A percentile compares a stretch with the other conserved stretches of the same genome.
phyloP scores from a whole-genome alignment of 2,329 filamentous ascomycete genomes.

The Ascochyta viciae-villosae region DNA sequence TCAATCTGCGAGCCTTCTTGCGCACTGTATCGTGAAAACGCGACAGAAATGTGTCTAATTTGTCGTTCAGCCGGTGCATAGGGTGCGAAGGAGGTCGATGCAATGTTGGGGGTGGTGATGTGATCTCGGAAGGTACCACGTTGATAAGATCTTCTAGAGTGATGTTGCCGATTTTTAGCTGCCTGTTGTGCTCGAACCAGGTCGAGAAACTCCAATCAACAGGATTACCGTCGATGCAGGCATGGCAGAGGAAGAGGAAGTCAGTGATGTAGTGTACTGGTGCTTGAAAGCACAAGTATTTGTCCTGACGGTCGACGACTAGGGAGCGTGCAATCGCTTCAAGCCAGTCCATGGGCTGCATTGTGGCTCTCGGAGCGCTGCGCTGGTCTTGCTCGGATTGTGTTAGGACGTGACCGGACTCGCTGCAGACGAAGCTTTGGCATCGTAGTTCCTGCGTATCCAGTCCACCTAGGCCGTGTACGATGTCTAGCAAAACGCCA shows the following conservation, averaged over 20 bases:
- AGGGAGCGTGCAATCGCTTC: constrained; percentile 35
- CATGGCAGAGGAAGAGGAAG: constrained; percentile 36
- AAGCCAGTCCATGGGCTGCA: constrained; percentile 27
- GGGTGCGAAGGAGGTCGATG: constrained; percentile 26
- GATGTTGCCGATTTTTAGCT: constrained; percentile 22
- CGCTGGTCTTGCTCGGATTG: constrained; percentile 16
- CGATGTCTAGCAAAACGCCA: constrained; percentile 31
- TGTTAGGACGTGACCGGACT: constrained; percentile 22
- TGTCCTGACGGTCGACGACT: constrained; percentile 40
- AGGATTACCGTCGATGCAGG: constrained; percentile 24
- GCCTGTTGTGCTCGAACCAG: constrained; percentile 37
- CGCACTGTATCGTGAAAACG: constrained; percentile 40
- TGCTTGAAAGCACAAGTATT: constrained; percentile 38
- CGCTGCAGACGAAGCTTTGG: constrained; percentile 32
- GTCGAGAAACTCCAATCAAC: constrained; percentile 36
- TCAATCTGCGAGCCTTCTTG: constrained; percentile 40
- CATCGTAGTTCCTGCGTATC: constrained; percentile 37
- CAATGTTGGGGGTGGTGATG: constrained; percentile 14
- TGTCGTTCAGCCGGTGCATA: constrained; percentile 24
- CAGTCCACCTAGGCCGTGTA: constrained; percentile 36
- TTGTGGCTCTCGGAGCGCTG: constrained; percentile 14
- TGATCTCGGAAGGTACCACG: constrained; percentile 6
- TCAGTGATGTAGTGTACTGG: constrained; percentile 34
- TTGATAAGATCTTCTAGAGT: constrained; percentile 27
- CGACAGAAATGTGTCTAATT: constrained; percentile 33